These are phyloP conservation scores for Plectosphaerella plurivora DNA, from an alignment of 2,329 filamentous ascomycete genomes.

Conservation along the genomic window DNA sequence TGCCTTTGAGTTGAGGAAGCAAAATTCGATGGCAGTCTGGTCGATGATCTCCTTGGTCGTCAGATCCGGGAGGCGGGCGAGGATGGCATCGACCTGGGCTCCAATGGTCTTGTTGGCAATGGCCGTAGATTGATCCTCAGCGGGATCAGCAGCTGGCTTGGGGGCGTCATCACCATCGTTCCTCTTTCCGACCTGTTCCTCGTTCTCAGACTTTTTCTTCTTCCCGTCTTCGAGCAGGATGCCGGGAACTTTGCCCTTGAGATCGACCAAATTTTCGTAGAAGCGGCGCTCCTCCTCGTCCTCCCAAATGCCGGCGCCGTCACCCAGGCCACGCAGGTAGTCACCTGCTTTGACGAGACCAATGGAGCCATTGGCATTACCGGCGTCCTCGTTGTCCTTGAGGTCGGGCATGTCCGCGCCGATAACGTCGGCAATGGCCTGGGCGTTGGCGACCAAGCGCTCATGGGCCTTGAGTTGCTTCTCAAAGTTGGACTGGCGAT, in stretches of 20 bases:
- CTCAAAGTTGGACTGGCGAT: slow-evolving; percentile 92
- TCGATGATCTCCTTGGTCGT: slow-evolving; percentile 90
- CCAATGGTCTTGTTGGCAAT: slow-evolving; percentile 98
- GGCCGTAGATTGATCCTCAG: slow-evolving; percentile 77
- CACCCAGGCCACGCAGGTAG: slow-evolving; percentile 83
- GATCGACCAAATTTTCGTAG: slow-evolving; percentile 92
- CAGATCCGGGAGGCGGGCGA: slow-evolving; percentile 84
- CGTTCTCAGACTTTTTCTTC: slow-evolving; percentile 81
- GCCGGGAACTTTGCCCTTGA: slow-evolving; percentile 91
- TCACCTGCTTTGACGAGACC: slow-evolving; percentile 92
- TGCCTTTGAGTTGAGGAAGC: slow-evolving; percentile 96
- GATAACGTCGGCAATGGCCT: slow-evolving; percentile 83
- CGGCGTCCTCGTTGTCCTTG: slow-evolving; percentile 72
- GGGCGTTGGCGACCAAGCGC: slow-evolving; percentile 82
- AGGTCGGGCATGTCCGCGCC: slow-evolving; percentile 92
- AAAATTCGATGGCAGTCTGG: slow-evolving; percentile 91
- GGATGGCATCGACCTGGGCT: slow-evolving; percentile 87
- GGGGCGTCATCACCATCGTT: not conserved
- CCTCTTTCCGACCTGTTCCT: slow-evolving; percentile 80
- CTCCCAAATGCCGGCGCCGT: slow-evolving; percentile 95
- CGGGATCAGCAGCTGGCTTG: slow-evolving; percentile 36
- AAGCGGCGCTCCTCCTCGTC: slow-evolving; percentile 97
- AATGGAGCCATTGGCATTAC: slow-evolving; percentile 69
- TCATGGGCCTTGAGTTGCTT: slow-evolving; percentile 91
- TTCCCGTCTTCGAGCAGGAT: slow-evolving; percentile 92